Evolutionary conservation across 2,329 filamentous ascomycete genomes (phyloP), one percentile per base, ranked within the genome.

Genomic region (Coleophoma eucalyptorum): DNA sequence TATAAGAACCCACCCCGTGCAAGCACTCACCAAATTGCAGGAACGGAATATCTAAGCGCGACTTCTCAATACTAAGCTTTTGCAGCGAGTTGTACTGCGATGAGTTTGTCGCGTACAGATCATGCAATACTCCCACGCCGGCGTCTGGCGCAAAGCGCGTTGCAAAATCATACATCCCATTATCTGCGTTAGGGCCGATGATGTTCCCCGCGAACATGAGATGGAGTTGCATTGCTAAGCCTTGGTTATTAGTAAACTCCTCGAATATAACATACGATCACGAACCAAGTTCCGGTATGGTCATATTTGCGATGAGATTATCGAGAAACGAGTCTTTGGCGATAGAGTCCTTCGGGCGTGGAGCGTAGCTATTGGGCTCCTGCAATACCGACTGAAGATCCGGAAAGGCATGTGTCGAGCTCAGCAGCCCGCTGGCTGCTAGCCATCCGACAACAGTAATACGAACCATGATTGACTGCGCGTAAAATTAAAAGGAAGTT

Each of bases 1-100:
- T 73, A 57, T 70, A 74, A 1, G 69, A 72, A 6, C 68, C 71
- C 1, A 74, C 72, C 2, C 69, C 71, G 43, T 75, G 72, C 3
- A 75, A 65, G 51, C 72, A 74, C 50, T 75, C 72, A 10, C 67
- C 72, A 4, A 66, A 66, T 51, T 74, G 72, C 62, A 75, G 62
- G 3, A 74, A 60, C 0, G 72, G 72, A 5, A 75, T 64, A 33
- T 69, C 66, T 0, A 73, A 54, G 8, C 63, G 63, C 4, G 72
- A 64, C 35, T 67, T 69, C 10, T 69, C 51, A 2, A 68, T 54
- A 45, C 68, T 72, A 20, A 71, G 60, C 35, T 62, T 60, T 48
- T 75, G 72, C 3, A 73, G 45, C 3, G 61, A 58, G 47, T 73
- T 74, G 53, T 74, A 73, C 50, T 73, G 58, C 6, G 71, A 67